Evolutionary conservation across 345 rosid species (phyloP), one percentile per base, ranked within the genome.

Genomic region (Pistacia integerrima): DNA sequence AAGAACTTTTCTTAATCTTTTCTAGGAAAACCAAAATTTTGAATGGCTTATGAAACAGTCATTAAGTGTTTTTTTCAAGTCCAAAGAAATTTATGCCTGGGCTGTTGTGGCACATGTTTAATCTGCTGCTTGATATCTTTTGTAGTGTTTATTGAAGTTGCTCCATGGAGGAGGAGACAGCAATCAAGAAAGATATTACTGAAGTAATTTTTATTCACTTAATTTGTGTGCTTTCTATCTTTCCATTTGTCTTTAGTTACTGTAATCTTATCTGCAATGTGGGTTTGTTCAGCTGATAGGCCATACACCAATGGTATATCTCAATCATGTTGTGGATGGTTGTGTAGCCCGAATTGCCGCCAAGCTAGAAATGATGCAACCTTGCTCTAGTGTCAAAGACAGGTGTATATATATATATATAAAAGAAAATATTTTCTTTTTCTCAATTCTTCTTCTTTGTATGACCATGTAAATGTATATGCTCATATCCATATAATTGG

Each of bases 281-380:
- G 63, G 9, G 7, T 52, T 58, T 75, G 61, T 79, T 74, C 70
- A 90, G 97, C 63, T 91, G 64, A 87, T 90, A 36, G 97, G 93
- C 35, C 82, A 85, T 54, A 88, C 93, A 12, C 93, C 90, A 11
- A 83, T 91, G 91, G 90, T 87, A 8, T 91, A 87, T 80, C 85
- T 90, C 65, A 90, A 92, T 81, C 82, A 79, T 0, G 16, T 86
- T 55, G 85, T 85, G 28, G 97, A 90, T 25, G 92, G 94, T 30
- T 90, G 92, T 4, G 87, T 82, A 0, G 92, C 92, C 0, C 85
- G 81, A 0, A 84, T 91, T 28, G 97, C 97, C 3, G 93, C 91
- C 6, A 91, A 91, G 84, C 89, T 90, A 35, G 93, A 90, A 80
- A 75, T 77, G 72, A 80, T 91, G 90, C 79, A 84, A 79, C 92